Conservation (phyloP, 2,329 filamentous ascomycete genomes). For the Huntiella bhutanensis region DNA sequence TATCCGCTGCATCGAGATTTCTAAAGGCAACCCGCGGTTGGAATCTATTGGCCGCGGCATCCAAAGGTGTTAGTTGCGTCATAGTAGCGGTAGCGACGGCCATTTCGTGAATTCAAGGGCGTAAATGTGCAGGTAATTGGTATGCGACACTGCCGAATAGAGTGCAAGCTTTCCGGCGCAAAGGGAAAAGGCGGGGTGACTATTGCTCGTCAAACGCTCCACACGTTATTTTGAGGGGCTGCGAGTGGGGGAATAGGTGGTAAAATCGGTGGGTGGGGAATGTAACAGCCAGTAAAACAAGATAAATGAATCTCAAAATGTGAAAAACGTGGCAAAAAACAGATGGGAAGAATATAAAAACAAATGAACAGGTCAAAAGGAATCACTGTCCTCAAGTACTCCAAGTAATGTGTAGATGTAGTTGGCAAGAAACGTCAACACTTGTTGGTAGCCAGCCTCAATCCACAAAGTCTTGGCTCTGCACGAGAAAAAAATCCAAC, state of each 20-base stretch:
- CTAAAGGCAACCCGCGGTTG: conserved; percentile 41
- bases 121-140: no score
- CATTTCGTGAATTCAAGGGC: background rate
- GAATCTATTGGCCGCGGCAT: conserved; percentile 24
- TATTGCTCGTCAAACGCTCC: no score
- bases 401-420: background rate
- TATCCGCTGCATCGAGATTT: conserved; percentile 37
- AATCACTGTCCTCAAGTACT: background rate
- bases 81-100: conserved; percentile 1
- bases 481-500: no score
- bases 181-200: background rate
- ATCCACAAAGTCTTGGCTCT: no score
- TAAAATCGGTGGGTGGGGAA: background rate
- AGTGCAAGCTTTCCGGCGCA: background rate
- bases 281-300: background rate
- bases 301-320: background rate
- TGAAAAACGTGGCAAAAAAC: background rate
- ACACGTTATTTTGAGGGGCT: background rate
- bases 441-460: no score
- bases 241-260: background rate
- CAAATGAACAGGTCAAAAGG: background rate
- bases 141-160: no score
- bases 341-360: background rate
- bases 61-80: conserved; percentile 8
- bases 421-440: background rate